Conservation (phyloP, 2,329 filamentous ascomycete species). For the Trichoderma oligosporum region DNA sequence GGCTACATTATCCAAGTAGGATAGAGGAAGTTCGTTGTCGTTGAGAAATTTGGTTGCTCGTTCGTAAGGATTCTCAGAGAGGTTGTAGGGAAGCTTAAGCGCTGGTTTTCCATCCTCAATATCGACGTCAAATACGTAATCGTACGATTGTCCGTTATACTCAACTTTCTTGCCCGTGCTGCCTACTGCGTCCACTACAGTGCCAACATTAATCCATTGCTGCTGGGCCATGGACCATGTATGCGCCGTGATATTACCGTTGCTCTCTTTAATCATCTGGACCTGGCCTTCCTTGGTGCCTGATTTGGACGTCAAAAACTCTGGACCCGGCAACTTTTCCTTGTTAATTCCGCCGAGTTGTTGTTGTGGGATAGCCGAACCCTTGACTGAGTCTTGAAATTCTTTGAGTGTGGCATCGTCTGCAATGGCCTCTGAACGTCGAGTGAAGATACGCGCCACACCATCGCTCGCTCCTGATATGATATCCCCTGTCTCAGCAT, state of each 20-base stretch:
- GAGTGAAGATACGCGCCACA: slow-evolving; percentile 77
- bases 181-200: slow-evolving; percentile 83
- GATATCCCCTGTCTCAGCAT: slow-evolving; percentile 79
- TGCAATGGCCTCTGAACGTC: slow-evolving; percentile 65
- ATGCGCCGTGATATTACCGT: slow-evolving; percentile 81
- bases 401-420: slow-evolving; percentile 62
- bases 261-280: slow-evolving; percentile 79
- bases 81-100: slow-evolving; percentile 89
- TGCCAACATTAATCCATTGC: slow-evolving; percentile 87
- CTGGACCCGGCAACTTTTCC: slow-evolving; percentile 82
- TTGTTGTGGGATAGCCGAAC: slow-evolving; percentile 83
- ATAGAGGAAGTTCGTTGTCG: slow-evolving; percentile 81
- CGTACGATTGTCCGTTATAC: slow-evolving; percentile 82
- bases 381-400: slow-evolving; percentile 79
- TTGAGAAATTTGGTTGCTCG: slow-evolving; percentile 86
- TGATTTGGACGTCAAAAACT: slow-evolving; percentile 74
- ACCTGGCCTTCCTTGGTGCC: slow-evolving; percentile 97
- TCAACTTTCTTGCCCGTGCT: slow-evolving; percentile 75
- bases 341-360: slow-evolving; percentile 83
- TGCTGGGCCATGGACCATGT: slow-evolving; percentile 72
- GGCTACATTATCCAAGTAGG: slow-evolving; percentile 85
- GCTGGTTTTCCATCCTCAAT: slow-evolving; percentile 92
- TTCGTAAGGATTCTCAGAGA: slow-evolving; percentile 89
- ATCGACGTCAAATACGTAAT: slow-evolving; percentile 95
- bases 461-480: slow-evolving; percentile 91